Evolutionary conservation across 2,329 filamentous ascomycete genomes (phyloP).

Genomic region (Fusarium sp.): DNA sequence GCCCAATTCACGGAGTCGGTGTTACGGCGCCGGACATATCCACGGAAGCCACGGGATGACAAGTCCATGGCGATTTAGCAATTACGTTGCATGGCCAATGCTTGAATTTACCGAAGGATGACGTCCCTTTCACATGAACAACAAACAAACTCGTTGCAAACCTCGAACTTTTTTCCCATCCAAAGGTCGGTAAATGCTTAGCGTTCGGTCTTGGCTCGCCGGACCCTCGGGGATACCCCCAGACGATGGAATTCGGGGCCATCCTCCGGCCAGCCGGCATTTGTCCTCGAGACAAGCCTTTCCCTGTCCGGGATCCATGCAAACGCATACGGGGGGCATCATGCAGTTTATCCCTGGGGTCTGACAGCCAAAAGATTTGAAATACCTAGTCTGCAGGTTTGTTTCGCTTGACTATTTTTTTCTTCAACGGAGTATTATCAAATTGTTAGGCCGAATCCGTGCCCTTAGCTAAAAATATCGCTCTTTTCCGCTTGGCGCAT

Average conservation of each 20-base stretch:
- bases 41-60: not conserved
- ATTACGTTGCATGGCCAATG: not conserved
- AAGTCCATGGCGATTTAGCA: not conserved
- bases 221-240: constrained; percentile 1
- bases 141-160: not conserved
- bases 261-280: not conserved
- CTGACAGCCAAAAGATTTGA: not conserved
- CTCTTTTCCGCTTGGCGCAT: not conserved
- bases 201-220: not conserved
- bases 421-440: not conserved
- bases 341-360: not conserved
- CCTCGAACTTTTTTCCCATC: not conserved
- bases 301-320: constrained; percentile 3
- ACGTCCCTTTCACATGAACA: not conserved
- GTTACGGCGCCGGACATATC: constrained; percentile 24
- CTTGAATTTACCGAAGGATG: not conserved
- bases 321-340: not conserved
- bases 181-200: not conserved
- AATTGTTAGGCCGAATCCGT: not conserved
- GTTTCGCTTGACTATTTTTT: not conserved
- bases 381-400: not conserved
- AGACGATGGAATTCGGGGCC: not conserved
- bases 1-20: constrained; percentile 33
- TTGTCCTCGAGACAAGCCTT: not conserved
- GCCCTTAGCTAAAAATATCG: not conserved